These are phyloP conservation scores for Naematelia aurantialba DNA, from an alignment of 768 basidiomycete genomes.

Conservation along the genomic window DNA sequence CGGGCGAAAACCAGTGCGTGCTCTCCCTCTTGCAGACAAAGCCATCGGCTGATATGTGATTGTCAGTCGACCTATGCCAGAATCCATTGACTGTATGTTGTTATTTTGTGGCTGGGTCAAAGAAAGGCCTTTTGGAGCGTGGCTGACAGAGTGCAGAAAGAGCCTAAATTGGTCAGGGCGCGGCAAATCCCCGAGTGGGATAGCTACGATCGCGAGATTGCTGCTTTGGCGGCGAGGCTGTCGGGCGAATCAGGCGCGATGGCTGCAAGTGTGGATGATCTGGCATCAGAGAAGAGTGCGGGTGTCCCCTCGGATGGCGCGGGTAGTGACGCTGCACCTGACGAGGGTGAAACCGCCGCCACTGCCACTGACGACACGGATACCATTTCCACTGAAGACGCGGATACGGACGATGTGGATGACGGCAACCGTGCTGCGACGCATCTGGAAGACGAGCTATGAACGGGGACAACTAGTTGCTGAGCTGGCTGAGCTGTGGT, in stretches of 20 bases:
- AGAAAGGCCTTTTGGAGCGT: too few relatives aligned
- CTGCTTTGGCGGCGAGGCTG: constrained; percentile 65
- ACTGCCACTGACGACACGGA: background rate
- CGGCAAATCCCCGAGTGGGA: constrained; percentile 98
- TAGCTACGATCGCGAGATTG: constrained; percentile 84
- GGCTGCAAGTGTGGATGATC: constrained; percentile 38
- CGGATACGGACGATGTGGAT: background rate
- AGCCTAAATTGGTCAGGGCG: constrained; percentile 88
- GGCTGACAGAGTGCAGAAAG: constrained; percentile 64
- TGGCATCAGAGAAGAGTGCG: constrained; percentile 21
- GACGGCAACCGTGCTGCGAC: background rate
- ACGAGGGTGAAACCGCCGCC: background rate
- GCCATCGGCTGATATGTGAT: too few relatives aligned
- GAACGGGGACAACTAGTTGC: too few relatives aligned
- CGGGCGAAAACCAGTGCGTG: constrained; percentile 52
- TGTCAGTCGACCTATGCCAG: constrained; percentile 85
- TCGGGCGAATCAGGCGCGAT: constrained; percentile 21
- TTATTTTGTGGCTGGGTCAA: background rate
- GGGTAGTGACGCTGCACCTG: background rate
- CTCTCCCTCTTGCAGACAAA: background rate
- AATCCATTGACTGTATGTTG: constrained; percentile 81
- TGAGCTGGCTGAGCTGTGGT: background rate
- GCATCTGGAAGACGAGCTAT: background rate
- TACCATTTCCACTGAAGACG: too few relatives aligned
- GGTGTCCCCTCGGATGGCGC: too few relatives aligned